These are phyloP conservation scores for Mrakia gelida DNA, from an alignment of 768 basidiomycete genomes.

Conservation along the genomic window DNA sequence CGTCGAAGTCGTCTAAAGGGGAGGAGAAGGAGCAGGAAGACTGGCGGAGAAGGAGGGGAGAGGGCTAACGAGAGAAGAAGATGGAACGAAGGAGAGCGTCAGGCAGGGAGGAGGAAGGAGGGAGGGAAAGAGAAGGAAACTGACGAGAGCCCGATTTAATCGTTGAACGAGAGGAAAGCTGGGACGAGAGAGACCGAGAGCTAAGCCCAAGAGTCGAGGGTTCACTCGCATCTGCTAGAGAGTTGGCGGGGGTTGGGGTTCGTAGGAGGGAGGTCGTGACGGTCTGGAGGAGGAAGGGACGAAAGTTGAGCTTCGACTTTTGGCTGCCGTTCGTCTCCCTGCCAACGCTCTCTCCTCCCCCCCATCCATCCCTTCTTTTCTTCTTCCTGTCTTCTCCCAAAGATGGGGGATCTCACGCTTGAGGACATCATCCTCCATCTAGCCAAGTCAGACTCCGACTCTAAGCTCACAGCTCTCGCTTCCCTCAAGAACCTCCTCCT, in stretches of 20 bases:
- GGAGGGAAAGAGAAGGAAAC: too few species aligned
- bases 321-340: neutral
- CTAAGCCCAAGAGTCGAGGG: neutral
- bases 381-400: slow-evolving; percentile 48
- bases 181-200: neutral
- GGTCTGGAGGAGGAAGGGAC: neutral
- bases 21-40: neutral
- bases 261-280: neutral
- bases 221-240: neutral
- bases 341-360: neutral
- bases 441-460: neutral
- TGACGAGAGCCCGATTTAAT: neutral
- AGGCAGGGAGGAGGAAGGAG: neutral
- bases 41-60: neutral
- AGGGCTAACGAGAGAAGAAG: neutral
- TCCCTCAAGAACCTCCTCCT: neutral
- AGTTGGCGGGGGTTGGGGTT: too few species aligned
- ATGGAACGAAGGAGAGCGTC: neutral
- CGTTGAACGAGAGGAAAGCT: neutral
- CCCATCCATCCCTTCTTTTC: neutral
- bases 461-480: neutral
- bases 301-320: neutral
- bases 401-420: slow-evolving; percentile 42
- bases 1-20: neutral
- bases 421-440: neutral